Base-by-base conservation (phyloP, 2,329 filamentous ascomycete genomes). In the Phialocephala sp. region DNA sequence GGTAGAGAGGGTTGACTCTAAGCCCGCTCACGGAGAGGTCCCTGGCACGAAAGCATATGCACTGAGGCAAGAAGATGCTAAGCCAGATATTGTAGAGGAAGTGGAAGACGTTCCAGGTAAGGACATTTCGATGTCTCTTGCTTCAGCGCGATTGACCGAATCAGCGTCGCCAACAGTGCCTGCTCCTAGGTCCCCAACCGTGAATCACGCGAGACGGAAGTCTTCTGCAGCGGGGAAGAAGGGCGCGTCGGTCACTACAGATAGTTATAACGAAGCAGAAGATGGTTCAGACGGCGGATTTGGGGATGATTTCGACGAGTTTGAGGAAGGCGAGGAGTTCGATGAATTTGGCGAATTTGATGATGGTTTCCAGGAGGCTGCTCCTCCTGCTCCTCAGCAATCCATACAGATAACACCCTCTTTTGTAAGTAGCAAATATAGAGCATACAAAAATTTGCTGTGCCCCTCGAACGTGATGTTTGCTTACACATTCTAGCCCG, bases 291-390 rank as follows among this genome's bases (percentile, higher is more conserved):
- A 77, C 55, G 72, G 81, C 32, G 85, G 85, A 72, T 89, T 89
- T 79, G 87, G 79, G 45, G 81, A 87, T 73, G 89, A 91, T 73
- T 93, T 92, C 78, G 89, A 91, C 74, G 90, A 89, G 71, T 87
- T 88, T 76, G 86, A 85, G 60, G 88, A 84, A 72, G 83, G 83
- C 56, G 81, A 81, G 66, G 81, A 82, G 65, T 77, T 79, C 66
- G 81, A 79, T 66, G 81, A 78, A 63, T 82, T 83, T 71, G 82
- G 83, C 72, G 83, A 85, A 73, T 86, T 87, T 77, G 84, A 85
- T 68, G 89, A 91, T 64, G 76, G 74, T 73, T 92, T 92, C 79
- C 85, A 92, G 73, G 81, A 87, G 75, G 77, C 85, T 64, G 81
- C 82, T 62, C 75, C 78, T 54, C 67, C 77, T 69, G 72, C 74